A percentile compares a stretch with the other conserved stretches of the same genome.
phyloP scores from a whole-genome alignment of 1,284 basidiomycete genomes.

The Irpex lacteus region DNA sequence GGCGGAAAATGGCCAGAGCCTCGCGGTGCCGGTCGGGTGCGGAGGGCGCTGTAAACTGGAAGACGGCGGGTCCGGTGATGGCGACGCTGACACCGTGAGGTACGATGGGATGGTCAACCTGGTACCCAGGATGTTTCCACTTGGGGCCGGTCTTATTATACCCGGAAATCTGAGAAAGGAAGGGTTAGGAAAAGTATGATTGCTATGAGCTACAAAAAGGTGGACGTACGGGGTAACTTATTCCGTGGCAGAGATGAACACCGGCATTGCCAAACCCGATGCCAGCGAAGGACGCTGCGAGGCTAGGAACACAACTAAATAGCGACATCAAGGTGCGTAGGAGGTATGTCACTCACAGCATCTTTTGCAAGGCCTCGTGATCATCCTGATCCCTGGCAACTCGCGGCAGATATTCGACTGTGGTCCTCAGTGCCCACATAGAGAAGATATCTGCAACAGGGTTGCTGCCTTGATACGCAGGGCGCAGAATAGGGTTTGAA shows the following conservation, averaged over 20 bases:
- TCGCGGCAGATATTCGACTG: conserved; percentile 87
- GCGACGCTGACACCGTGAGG: conserved; percentile 89
- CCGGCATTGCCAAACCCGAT: conserved; percentile 97
- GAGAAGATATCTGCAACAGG: conserved; percentile 97
- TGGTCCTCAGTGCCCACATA: conserved; percentile 90
- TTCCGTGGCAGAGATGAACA: conserved; percentile 88
- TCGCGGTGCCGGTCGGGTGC: conserved; percentile 89
- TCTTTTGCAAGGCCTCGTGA: conserved; percentile 83
- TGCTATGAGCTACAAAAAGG: background rate
- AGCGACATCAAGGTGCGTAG: background rate
- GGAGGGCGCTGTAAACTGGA: conserved; percentile 92
- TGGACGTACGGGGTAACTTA: conserved; percentile 71
- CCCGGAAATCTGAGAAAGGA: conserved; percentile 75
- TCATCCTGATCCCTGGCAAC: conserved; percentile 82
- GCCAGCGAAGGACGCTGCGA: conserved; percentile 90
- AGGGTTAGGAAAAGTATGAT: background rate
- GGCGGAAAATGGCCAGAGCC: conserved; percentile 82
- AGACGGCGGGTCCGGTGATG: conserved; percentile 89
- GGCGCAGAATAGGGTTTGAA: conserved; percentile 84
- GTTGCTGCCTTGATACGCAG: conserved; percentile 95
- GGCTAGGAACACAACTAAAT: conserved; percentile 34
- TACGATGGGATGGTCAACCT: conserved; percentile 83
- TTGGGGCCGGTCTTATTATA: conserved; percentile 92
- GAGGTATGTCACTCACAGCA: conserved; percentile 65
- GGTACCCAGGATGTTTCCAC: conserved; percentile 85